Evolutionary conservation across 1,139 yeast species (phyloP).

Genomic region (Groenewaldozyma auringiensis): DNA sequence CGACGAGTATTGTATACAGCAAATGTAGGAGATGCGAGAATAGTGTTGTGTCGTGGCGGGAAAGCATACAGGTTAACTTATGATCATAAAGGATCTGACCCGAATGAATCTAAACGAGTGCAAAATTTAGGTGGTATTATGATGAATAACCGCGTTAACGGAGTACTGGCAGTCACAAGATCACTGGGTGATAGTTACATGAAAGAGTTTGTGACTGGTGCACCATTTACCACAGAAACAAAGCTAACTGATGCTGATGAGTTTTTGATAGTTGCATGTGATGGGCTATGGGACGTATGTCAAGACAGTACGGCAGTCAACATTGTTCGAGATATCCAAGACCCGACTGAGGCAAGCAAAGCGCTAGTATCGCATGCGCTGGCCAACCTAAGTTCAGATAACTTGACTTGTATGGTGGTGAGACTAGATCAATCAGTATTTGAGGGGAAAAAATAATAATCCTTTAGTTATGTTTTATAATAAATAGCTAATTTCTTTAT

Average conservation of each 20-base stretch:
- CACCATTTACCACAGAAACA: slow-evolving; percentile 88
- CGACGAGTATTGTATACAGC: slow-evolving; percentile 77
- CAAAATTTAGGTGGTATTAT: slow-evolving; percentile 76
- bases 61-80: slow-evolving; percentile 72
- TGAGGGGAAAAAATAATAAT: slow-evolving; percentile 5
- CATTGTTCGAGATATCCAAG: slow-evolving; percentile 46
- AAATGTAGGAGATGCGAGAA: slow-evolving; percentile 90
- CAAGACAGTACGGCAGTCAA: slow-evolving; percentile 76
- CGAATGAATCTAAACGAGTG: slow-evolving; percentile 66
- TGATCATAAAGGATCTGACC: slow-evolving; percentile 91
- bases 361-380: slow-evolving; percentile 69
- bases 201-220: slow-evolving; percentile 82
- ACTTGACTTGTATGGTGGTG: slow-evolving; percentile 87
- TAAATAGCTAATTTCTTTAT: too few relatives aligned
- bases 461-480: too few relatives aligned
- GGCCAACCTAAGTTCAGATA: slow-evolving; percentile 77
- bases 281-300: slow-evolving; percentile 92
- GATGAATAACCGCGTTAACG: slow-evolving; percentile 88
- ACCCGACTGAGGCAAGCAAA: slow-evolving; percentile 64
- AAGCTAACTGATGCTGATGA: slow-evolving; percentile 67
- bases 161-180: slow-evolving; percentile 90
- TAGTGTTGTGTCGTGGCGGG: slow-evolving; percentile 68
- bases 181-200: slow-evolving; percentile 92
- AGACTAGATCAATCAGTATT: slow-evolving; percentile 46
- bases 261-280: slow-evolving; percentile 83